Evolutionary conservation across 371 early-diverging fungal genomes (phyloP).

Genomic region (Actinomortierella wolfii): DNA sequence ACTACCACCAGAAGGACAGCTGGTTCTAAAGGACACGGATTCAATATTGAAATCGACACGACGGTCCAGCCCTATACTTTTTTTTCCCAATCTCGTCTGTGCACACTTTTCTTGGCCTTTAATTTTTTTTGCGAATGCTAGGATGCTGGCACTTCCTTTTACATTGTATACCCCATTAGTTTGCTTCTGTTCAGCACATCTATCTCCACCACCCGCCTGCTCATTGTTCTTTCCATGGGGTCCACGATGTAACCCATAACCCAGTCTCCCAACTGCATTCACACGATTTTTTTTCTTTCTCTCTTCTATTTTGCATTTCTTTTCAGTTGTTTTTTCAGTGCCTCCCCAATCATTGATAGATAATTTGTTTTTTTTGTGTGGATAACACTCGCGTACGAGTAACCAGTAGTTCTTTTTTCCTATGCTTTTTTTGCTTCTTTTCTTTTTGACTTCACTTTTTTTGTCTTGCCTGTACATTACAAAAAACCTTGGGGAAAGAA

Average conservation of each 20-base stretch:
- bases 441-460: slow-evolving; percentile 1
- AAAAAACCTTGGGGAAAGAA: neutral
- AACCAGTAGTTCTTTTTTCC: neutral
- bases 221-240: too few relatives aligned
- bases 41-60: neutral
- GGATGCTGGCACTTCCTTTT: neutral
- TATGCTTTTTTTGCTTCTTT: slow-evolving; percentile 5
- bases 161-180: slow-evolving; percentile 4
- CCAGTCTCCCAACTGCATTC: slow-evolving; percentile 25
- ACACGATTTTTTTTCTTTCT: slow-evolving; percentile 13
- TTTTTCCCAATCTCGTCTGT: slow-evolving; percentile 7
- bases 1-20: slow-evolving; percentile 31
- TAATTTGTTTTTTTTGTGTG: too few relatives aligned
- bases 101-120: neutral
- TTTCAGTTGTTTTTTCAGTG: too few relatives aligned
- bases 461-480: neutral
- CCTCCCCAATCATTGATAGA: too few relatives aligned
- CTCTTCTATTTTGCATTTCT: neutral
- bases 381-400: too few relatives aligned
- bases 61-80: slow-evolving; percentile 7
- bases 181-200: too few relatives aligned
- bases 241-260: too few relatives aligned
- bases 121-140: neutral
- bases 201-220: too few relatives aligned
- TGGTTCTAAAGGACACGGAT: slow-evolving; percentile 43